Evolutionary conservation across 1,284 basidiomycete species (phyloP), one percentile per base, ranked within the genome.

Genomic region (Cutaneotrichosporon cavernicola): DNA sequence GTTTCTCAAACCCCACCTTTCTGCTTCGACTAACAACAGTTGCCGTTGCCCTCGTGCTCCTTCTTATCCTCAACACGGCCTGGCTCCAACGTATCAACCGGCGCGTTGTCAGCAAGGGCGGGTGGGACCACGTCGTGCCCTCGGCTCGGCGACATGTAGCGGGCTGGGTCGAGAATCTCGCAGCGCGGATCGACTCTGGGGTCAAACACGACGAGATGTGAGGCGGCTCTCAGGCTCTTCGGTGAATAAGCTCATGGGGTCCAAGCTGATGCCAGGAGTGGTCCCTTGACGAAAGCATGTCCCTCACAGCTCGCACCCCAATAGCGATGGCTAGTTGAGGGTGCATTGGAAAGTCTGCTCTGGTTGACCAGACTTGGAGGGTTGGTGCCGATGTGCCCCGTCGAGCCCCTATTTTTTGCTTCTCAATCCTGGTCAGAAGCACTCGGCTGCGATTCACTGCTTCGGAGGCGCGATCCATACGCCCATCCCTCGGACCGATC

Each of bases 81-180:
- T 73, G 72, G 72, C 16, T 63, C 16, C n/a, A 61, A 21, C 62
- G 71, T 13, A 46, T 69, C 21, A 53, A 63, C 38, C n/a, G 22
- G 3, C 46, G 58, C 21, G 58, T 66, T 0, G 57, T 40, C 10
- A 14, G 26, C 0, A 34, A 46, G 4, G 69, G 71, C 4, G 69
- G 71, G 0, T 67, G 66, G 65, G 36, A 46, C 13, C 16, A 21
- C 34, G 38, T 46, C 36, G n/a, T 56, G 13, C 11, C 36, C 26
- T 38, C 21, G 6, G 38, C 31, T 5, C 55, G 55, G 11, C 22
- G 55, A 10, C 55, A 56, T 14, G 55, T 56, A 38, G 38, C 55
- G 9, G 38, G 21, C 10, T 56, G 55, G 55, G 9, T 56, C 8
- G 55, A 38, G 21, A 22, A 18, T 13, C 38, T 56, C 22, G 55